A percentile compares a stretch with the other conserved stretches of the same genome.
Evolutionary conservation across 495 filamentous ascomycete species (phyloP).

Genomic region (Penicillium daleae): DNA sequence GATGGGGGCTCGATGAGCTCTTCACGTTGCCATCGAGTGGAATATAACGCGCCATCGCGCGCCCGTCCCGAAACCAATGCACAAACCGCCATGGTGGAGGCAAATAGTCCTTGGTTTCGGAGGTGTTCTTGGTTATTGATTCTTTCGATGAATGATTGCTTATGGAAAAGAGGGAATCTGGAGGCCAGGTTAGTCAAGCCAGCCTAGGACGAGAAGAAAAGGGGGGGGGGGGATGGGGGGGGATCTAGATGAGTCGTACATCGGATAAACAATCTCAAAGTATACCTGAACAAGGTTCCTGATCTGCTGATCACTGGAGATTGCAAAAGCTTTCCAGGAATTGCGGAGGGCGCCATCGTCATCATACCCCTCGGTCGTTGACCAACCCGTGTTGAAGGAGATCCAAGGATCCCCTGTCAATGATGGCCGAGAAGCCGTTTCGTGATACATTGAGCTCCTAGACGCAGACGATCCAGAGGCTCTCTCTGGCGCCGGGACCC

Average conservation of each 20-base stretch:
- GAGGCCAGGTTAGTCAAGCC: background rate
- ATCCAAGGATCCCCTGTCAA: slow-evolving; percentile 30
- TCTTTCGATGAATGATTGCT: slow-evolving; percentile 39
- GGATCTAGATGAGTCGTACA: slow-evolving; percentile 24
- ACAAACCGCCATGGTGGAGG: slow-evolving; percentile 53
- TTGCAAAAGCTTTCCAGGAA: slow-evolving; percentile 39
- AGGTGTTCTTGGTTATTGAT: slow-evolving; percentile 45
- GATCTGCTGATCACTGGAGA: slow-evolving; percentile 34
- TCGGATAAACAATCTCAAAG: slow-evolving; percentile 48
- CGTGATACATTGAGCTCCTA: slow-evolving; percentile 24
- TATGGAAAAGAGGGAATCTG: slow-evolving; percentile 56
- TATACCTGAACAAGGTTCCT: slow-evolving; percentile 46
- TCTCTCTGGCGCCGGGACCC: slow-evolving; percentile 14
- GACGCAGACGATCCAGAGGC: slow-evolving; percentile 26
- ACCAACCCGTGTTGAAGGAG: slow-evolving; percentile 27
- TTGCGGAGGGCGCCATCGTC: slow-evolving; percentile 32
- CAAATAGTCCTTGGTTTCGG: slow-evolving; percentile 48
- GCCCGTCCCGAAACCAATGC: slow-evolving; percentile 49
- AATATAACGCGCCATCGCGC: slow-evolving; percentile 49
- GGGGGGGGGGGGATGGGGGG: no score
- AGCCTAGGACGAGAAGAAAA: background rate
- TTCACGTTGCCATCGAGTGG: slow-evolving; percentile 30
- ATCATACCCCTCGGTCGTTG: slow-evolving; percentile 29
- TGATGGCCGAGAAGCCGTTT: slow-evolving; percentile 20
- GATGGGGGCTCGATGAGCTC: slow-evolving; percentile 36